Base-by-base conservation (phyloP, 2,329 filamentous ascomycete genomes). In the Geoglossum cookeanum region DNA sequence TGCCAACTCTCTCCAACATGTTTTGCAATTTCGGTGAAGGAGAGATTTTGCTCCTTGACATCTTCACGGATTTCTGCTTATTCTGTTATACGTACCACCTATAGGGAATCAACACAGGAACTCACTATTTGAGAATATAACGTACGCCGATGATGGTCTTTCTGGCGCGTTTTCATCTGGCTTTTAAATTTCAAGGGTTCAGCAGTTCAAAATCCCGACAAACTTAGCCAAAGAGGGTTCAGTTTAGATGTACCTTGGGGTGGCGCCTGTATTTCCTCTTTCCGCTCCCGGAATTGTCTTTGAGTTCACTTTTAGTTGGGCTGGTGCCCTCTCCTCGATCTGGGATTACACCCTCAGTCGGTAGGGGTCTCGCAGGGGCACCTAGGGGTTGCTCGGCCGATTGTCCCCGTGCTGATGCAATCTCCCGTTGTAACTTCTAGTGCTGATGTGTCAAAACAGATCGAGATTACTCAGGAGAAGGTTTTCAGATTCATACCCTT, bases 1-100 rank as follows among this genome's bases (percentile, higher is more conserved):
- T 91, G 86, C 86, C 86, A 91, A 64, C 85, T 80, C 65, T 91
- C 85, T 5, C 86, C 86, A 0, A 90, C 86, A 0, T 88, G 72
- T 64, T 90, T 90, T 9, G 86, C 86, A 61, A 91, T 89, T 64
- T 90, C 85, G 1, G 85, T 89, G 63, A 92, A 92, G 0, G 83
- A 85, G 3, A 91, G 70, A 53, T 84, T 85, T 59, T 85, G 81
- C 3, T 81, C 84, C 65, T 86, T 88, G 29, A 91, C 70, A 27
- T 85, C 80, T 63, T 91, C 87, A 63, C 87, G 79, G 69, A 88
- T 84, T 69, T 85, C 83, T 86, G 61, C 0, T 22, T 27, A 5
- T 1, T 1, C 37, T 51, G 48, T 52, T 52, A 52, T 33, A 57
- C 65, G 57, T 58, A 37, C 52, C 27, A 55, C 22, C 42, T n/a